Conservation (phyloP, 2,329 filamentous ascomycete species). For the Ascochyta clinopodiicola region DNA sequence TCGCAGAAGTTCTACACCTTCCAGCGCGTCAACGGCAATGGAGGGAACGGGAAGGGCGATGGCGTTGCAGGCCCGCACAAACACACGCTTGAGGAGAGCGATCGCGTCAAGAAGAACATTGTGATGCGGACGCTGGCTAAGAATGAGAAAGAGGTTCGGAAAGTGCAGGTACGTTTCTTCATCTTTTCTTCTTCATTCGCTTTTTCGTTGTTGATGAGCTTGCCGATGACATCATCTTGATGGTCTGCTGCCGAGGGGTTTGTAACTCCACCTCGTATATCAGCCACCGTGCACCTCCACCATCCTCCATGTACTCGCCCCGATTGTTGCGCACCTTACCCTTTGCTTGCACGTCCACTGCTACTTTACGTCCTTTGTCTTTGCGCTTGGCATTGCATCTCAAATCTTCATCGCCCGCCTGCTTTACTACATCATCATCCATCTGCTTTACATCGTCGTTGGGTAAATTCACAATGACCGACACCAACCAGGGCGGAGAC, state of each 20-base stretch:
- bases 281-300: conserved; percentile 5
- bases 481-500: conserved; percentile 58
- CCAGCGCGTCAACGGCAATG: conserved; percentile 78
- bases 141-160: conserved; percentile 70
- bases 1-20: conserved; percentile 66
- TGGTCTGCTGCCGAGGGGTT: conserved; percentile 8
- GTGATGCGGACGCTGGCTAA: conserved; percentile 71
- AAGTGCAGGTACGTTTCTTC: conserved; percentile 47
- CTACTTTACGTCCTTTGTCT: not conserved
- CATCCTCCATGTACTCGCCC: conserved; percentile 14
- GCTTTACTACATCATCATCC: not conserved
- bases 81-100: conserved; percentile 74
- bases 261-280: conserved; percentile 5
- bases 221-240: conserved; percentile 16
- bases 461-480: conserved; percentile 50
- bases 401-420: not conserved
- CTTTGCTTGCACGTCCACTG: not conserved
- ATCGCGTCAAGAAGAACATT: conserved; percentile 82
- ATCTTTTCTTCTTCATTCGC: not conserved
- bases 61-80: conserved; percentile 75
- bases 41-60: conserved; percentile 74
- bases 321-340: not conserved
- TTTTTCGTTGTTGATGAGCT: conserved; percentile 8
- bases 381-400: not conserved
- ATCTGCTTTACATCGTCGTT: not conserved